Base-by-base conservation (phyloP, 495 filamentous ascomycete species). In the Penicillium cinerascens region DNA sequence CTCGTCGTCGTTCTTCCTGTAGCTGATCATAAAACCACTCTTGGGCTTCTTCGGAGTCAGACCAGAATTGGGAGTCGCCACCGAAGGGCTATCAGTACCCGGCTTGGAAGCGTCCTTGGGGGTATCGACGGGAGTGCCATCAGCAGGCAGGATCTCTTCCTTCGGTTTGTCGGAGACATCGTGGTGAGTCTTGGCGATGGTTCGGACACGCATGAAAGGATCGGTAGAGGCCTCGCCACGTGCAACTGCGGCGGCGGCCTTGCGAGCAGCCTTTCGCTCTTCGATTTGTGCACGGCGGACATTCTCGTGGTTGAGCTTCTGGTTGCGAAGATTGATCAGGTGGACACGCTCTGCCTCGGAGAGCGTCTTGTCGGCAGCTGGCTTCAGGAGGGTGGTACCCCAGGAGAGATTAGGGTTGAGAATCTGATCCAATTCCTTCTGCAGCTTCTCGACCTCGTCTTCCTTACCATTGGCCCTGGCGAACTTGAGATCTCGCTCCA, bases 271-370 rank as follows among this genome's bases (percentile, higher is more conserved):
- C 38, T 80, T 79, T 15, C 85, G 78, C 74, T 97, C 92, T 54
- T 82, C 82, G 20, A 93, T 71, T 67, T 95, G 88, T 6, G 92
- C 91, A 67, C 87, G 86, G 44, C 92, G 89, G 7, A 95, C 84
- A 18, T 86, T 82, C 56, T 95, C 87, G 15, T 81, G 77, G 61
- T 95, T 95, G 54, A 82, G 79, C 47, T 82, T 82, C 42, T 91
- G 87, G 72, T 93, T 93, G 57, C 83, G 81, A 3, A 78, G 69
- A 69, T 96, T 97, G 61, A 92, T 64, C 37, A 82, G 75, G 13
- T 86, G 85, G 8, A 96, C 77, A 33, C 85, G 85, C 52, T 95
- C 87, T 67, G 89, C 86, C 63, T 88, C 81, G 7, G 72, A 78
- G 26, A 47, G 52, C 0, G 64, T 73, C 40, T 73, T 71, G 38